phyloP scores from a whole-genome alignment of 176 grass and related monocot species.

The Juncus inflexus region DNA sequence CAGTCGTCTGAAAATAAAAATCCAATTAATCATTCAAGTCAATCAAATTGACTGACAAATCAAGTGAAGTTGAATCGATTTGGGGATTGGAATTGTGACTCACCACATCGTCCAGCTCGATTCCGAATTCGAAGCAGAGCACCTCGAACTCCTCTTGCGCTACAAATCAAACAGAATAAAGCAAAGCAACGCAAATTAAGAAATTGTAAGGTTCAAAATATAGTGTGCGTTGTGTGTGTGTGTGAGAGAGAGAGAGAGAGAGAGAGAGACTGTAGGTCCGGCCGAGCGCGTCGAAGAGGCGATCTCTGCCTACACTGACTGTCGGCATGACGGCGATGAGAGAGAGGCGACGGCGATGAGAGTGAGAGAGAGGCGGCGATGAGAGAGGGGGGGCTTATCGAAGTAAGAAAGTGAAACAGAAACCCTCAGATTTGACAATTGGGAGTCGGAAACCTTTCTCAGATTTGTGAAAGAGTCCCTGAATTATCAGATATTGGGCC shows the following conservation, averaged over 20 bases:
- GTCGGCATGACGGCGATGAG: slow-evolving; percentile 38
- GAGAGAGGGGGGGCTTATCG: background rate
- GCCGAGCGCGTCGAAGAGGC: slow-evolving; percentile 47
- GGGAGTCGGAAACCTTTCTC: too few relatives aligned
- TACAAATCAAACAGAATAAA: slow-evolving; percentile 16
- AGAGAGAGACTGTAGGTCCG: slow-evolving; percentile 47
- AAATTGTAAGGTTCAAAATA: background rate
- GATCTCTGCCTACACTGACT: slow-evolving; percentile 68
- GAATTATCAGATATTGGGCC: too few relatives aligned
- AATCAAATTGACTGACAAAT: background rate
- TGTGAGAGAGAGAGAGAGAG: too few relatives aligned
- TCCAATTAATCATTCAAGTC: too few relatives aligned
- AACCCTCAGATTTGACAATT: too few relatives aligned
- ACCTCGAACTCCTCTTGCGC: slow-evolving; percentile 76
- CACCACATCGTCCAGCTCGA: slow-evolving; percentile 97
- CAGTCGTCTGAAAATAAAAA: slow-evolving; percentile 48
- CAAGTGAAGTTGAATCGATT: background rate
- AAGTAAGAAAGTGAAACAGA: too few relatives aligned
- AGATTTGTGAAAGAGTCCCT: too few relatives aligned
- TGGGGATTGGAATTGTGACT: background rate
- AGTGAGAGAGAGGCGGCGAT: slow-evolving; percentile 8
- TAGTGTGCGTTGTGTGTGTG: too few relatives aligned
- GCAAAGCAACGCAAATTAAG: background rate
- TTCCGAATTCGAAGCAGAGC: slow-evolving; percentile 90
- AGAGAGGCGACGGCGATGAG: slow-evolving; percentile 4